Conservation (phyloP, 805 yeast species). For the Spathaspora boniae region DNA sequence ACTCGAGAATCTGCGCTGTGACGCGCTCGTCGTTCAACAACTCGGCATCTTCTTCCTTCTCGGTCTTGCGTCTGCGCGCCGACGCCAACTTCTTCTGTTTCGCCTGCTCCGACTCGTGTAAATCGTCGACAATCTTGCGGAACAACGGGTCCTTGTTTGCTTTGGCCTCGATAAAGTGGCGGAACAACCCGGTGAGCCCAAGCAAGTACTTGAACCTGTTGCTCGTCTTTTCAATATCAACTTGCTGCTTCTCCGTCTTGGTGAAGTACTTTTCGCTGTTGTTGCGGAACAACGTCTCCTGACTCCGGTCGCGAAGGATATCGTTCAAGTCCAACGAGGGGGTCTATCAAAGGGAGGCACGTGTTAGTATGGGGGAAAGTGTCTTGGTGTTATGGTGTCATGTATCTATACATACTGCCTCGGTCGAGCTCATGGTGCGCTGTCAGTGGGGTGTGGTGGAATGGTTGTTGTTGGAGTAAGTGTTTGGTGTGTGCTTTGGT, state of each 20-base stretch:
- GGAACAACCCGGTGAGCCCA: constrained; percentile 62
- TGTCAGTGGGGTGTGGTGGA: too few relatives aligned
- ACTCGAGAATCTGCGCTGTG: constrained; percentile 38
- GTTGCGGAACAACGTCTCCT: constrained; percentile 1
- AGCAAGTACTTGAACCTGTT: constrained; percentile 62
- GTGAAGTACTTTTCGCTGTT: constrained; percentile 29
- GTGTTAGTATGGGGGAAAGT: too few relatives aligned
- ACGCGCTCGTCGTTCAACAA: constrained; percentile 55
- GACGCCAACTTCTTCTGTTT: constrained; percentile 7
- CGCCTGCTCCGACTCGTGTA: constrained; percentile 20
- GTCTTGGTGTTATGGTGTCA: background rate
- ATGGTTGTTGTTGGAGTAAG: too few relatives aligned
- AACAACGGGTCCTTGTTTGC: constrained; percentile 59
- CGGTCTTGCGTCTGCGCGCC: constrained; percentile 61
- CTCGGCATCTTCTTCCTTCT: constrained; percentile 76
- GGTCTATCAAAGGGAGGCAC: too few relatives aligned
- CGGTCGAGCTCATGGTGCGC: constrained; percentile 6
- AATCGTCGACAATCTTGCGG: constrained; percentile 45
- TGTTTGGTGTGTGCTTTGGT: too few relatives aligned
- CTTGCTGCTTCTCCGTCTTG: constrained; percentile 31
- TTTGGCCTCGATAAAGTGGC: constrained; percentile 61
- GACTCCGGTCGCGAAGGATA: constrained; percentile 4
- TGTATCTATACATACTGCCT: constrained; percentile 5
- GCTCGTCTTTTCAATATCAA: constrained; percentile 56
- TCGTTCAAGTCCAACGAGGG: constrained; percentile 12